Evolutionary conservation across 257 asterid genomes (phyloP).

Genomic region (Paraleonurus japonicus): DNA sequence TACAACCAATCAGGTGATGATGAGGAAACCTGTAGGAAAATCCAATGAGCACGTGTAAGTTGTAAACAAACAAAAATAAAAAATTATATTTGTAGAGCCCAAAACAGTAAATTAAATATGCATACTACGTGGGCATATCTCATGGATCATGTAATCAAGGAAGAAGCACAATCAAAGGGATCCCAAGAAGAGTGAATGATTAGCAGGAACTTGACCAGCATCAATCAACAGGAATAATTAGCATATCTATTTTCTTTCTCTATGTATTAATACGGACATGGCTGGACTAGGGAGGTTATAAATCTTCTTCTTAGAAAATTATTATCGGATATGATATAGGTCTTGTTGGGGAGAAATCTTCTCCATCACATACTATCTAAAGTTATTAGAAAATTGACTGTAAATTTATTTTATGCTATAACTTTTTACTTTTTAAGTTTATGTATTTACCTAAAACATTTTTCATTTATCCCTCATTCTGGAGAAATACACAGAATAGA

Average conservation of each 20-base stretch:
- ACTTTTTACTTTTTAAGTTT: neutral
- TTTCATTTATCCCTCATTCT: neutral
- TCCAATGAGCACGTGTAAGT: slow-evolving; percentile 6
- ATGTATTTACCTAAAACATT: neutral
- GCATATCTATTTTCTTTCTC: neutral
- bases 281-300: neutral
- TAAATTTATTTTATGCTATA: neutral
- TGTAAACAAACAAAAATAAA: neutral
- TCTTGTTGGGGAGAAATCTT: no score
- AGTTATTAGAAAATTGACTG: neutral
- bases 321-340: no score
- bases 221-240: neutral
- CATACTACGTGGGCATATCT: neutral
- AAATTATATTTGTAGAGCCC: neutral
- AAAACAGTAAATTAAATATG: no score
- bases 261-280: neutral
- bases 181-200: neutral
- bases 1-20: slow-evolving; percentile 83
- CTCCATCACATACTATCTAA: neutral
- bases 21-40: slow-evolving; percentile 60
- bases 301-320: neutral
- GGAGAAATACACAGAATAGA: neutral
- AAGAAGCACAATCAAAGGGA: neutral
- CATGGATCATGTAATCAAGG: neutral
- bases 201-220: neutral